Percentiles rank a stretch among this genome's conserved stretches.
Evolutionary conservation across 352 stramenopile genomes (phyloP).

Genomic region (Phytopythium aichiense): DNA sequence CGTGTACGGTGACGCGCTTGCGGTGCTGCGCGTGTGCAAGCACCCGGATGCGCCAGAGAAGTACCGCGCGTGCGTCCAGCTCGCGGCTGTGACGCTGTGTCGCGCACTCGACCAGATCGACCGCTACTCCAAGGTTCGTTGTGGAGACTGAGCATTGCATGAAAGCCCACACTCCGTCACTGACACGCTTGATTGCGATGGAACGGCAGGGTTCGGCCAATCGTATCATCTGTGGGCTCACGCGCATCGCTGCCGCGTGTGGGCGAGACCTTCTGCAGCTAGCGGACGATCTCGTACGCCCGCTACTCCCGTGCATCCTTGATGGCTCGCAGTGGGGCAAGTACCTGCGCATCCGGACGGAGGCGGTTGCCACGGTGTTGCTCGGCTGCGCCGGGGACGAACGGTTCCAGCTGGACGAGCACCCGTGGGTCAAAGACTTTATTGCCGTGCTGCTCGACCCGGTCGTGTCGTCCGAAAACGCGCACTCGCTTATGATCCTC

Average conservation of each 20-base stretch:
- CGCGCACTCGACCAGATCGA: constrained; percentile 55
- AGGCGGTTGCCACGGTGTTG: constrained; percentile 45
- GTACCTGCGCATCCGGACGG: constrained; percentile 36
- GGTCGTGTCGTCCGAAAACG: constrained; percentile 40
- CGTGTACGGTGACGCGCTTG: constrained; percentile 62
- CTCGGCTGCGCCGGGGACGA: constrained; percentile 32
- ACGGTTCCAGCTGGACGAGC: constrained; percentile 33
- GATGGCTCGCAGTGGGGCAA: constrained; percentile 49
- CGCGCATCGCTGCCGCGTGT: constrained; percentile 40
- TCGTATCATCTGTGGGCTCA: constrained; percentile 52
- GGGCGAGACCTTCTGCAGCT: constrained; percentile 28
- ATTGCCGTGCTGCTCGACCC: constrained; percentile 37
- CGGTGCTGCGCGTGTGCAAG: constrained; percentile 21
- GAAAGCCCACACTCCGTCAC: background rate
- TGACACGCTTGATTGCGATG: background rate
- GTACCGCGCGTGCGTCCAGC: constrained; percentile 24
- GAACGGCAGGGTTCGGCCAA: constrained; percentile 27
- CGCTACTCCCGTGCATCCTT: constrained; percentile 39
- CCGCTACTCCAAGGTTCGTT: constrained; percentile 67
- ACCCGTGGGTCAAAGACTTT: constrained; percentile 44
- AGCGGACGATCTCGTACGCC: constrained; percentile 42
- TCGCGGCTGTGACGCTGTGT: constrained; percentile 30
- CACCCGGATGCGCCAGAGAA: constrained; percentile 24
- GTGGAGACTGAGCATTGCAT: background rate
- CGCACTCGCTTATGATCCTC: constrained; percentile 48